Evolutionary conservation across 129 eudicot species (phyloP), one percentile per base, ranked within the genome.

Genomic region (Solidago caesia): DNA sequence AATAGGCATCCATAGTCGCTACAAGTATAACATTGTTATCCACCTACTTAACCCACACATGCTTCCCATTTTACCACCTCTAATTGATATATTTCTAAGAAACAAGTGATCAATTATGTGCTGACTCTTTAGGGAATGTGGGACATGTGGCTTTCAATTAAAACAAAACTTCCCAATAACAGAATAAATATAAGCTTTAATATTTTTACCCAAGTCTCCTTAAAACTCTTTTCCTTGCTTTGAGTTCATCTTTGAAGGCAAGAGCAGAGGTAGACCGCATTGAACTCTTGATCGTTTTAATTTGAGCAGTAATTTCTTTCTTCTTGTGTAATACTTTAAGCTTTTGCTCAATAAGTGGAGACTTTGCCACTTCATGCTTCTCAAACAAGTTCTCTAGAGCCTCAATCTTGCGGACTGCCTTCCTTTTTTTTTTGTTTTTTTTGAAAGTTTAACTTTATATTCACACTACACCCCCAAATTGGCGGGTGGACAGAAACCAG

Each of bases 181-280:
- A 67, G 47, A 67, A 43, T 4, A 27, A 8, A 56, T 21, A 21
- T 21, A 21, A 57, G 45, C 42, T 77, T 48, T 33, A 57, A 72
- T 6, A 33, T 16, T 53, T 71, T 76, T 90, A 94, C 97, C 97
- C 97, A n/a, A 95, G 91, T 80, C 97, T 87, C 63, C 99, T 84
- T 29, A 95, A 93, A 55, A 87, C 97, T 69, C 99, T 84, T 85
- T 87, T 89, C 81, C 99, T 91, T 64, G 99, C 93, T 87, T 91
- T 95, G 74, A 95, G 97, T 81, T 95, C 99, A 67, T 95, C 97
- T 81, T 95, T 91, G 80, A 95, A 95, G 12, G 99, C 99, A 84
- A 95, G 82, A 61, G 88, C 87, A 25, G 96, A 81, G 41, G 97
- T 82, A 68, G 89, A 70, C 4, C 91, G 85, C 91, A 91, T 74